Evolutionary conservation across 208 protist genomes (phyloP), one percentile per base, ranked within the genome.

Genomic region (Naegleria lovaniensis): DNA sequence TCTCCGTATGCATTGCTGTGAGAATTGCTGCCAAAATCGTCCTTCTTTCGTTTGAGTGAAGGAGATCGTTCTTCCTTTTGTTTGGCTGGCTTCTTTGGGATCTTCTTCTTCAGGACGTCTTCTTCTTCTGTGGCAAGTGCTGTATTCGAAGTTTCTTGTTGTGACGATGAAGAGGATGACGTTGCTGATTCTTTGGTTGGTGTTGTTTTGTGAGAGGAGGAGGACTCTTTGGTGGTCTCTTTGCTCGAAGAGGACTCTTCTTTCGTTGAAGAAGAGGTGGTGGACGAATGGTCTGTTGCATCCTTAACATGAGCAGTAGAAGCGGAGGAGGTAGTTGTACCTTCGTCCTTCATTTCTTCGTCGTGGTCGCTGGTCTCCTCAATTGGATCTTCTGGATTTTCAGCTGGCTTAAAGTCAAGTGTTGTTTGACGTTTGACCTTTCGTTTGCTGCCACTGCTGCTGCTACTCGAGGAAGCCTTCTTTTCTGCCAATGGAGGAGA

Each of bases 381-480:
- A 19, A 88, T 88, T 88, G 85, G 85, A 88, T 88, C 85, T 16
- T 58, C 29, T 88, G 33, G 19, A 33, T 58, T 43, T 39, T 58
- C 85, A 0, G 5, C 25, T 6, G n/a, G n/a, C 39, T 36, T 58
- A 58, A 88, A 88, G 0, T 58, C 33, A 22, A 40, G 41, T 36
- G 85, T 88, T 58, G 19, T 29, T 33, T 51, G 22, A 43, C 40
- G 13, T 39, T 85, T 85, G 83, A 85, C 16, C 36, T 48, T 48
- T 16, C 40, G 51, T 39, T 58, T 58, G 6, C 5, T 11, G 4
- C 15, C 1, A 41, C 6, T 1, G 4, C 48, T 5, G 13, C n/a
- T 87, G 0, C n/a, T 40, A 5, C 25, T n/a, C 7, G 11, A 51
- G 0, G 9, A 25, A 29, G 19, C 43, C 36, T 33, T 38, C 41